Evolutionary conservation across 1,139 yeast species (phyloP), one percentile per base, ranked within the genome.

Genomic region (Lodderomyces parapsilosis): DNA sequence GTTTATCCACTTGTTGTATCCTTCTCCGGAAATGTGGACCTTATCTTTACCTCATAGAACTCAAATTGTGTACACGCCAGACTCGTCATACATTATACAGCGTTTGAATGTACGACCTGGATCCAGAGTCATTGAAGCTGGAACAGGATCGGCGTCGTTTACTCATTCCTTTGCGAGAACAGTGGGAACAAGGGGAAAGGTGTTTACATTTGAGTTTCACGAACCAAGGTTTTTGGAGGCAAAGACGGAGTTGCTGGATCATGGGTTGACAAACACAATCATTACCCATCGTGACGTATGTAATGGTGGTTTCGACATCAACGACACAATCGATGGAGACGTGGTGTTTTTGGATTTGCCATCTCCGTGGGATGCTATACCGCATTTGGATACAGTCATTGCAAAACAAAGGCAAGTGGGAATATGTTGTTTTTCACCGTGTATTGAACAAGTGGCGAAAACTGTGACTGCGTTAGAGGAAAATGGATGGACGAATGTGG

Each of bases 11-110:
- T 70, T 93, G 24, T 65, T 94, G 39, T 91, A 86, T 46, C 98
- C 99, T 1, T 84, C 96, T 0, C 94, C 99, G 0, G 99, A 94
- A 63, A 68, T 93, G 30, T 94, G 99, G 99, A 86, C 97, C 0
- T 60, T 88, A 24, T 89, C 97, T 0, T 71, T 94, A 40, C 98
- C 99, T 1, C 99, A 94, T 61, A 76, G 99, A 62, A 94, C 99
- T 0, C 99, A 94, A 67, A 93, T 94, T 53, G 98, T 94, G 0
- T 94, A 94, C 60, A 87, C 97, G 0, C 96, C 96, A 7, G 99
- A 94, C 59, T 86, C 96, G 2, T 81, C 96, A 23, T 93, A 89
- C 57, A 90, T 94, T 45, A 78, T 86, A 51, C 96, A 91, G 60
- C 68, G 96, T 55, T 68, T 93, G 51, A 77, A 80, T 39, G 83